These are phyloP conservation scores for Citrus maxima DNA, from an alignment of 345 rosid genomes.

Conservation along the genomic window DNA sequence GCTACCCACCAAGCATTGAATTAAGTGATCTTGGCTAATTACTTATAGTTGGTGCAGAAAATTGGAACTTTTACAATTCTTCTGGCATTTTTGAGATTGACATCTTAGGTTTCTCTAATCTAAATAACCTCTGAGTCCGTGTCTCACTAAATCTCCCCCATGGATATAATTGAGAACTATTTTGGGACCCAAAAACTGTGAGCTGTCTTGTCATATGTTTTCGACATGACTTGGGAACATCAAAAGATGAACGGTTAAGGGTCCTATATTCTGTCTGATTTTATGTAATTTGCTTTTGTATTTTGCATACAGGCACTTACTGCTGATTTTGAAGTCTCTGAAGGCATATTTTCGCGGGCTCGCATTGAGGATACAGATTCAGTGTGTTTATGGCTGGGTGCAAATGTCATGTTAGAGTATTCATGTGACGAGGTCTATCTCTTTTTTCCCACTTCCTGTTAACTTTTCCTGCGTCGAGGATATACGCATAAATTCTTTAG, in stretches of 20 bases:
- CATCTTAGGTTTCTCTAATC: not conserved
- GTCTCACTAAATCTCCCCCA: not conserved
- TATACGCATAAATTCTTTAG: slow-evolving; percentile 21
- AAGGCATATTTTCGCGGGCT: slow-evolving; percentile 90
- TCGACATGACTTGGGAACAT: not conserved
- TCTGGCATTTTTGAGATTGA: not conserved
- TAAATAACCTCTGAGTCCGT: not conserved
- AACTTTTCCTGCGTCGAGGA: slow-evolving; percentile 15
- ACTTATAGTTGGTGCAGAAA: not conserved
- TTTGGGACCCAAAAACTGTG: not conserved
- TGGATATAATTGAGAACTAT: not conserved
- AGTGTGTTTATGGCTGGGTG: slow-evolving; percentile 92
- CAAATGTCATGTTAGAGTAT: slow-evolving; percentile 96
- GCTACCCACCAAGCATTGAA: not conserved
- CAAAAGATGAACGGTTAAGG: not conserved
- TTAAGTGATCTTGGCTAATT: not conserved
- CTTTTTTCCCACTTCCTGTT: slow-evolving; percentile 10
- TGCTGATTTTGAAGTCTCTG: slow-evolving; percentile 92
- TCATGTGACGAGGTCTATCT: slow-evolving; percentile 73
- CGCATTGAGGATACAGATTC: slow-evolving; percentile 63
- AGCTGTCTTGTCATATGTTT: not conserved
- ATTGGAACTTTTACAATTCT: not conserved
- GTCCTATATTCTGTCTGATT: not conserved
- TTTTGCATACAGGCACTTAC: slow-evolving; percentile 49
- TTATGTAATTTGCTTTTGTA: not conserved